These are phyloP conservation scores for Phytophthora macrochlamydospora DNA, from an alignment of 352 stramenopile genomes.

Conservation along the genomic window DNA sequence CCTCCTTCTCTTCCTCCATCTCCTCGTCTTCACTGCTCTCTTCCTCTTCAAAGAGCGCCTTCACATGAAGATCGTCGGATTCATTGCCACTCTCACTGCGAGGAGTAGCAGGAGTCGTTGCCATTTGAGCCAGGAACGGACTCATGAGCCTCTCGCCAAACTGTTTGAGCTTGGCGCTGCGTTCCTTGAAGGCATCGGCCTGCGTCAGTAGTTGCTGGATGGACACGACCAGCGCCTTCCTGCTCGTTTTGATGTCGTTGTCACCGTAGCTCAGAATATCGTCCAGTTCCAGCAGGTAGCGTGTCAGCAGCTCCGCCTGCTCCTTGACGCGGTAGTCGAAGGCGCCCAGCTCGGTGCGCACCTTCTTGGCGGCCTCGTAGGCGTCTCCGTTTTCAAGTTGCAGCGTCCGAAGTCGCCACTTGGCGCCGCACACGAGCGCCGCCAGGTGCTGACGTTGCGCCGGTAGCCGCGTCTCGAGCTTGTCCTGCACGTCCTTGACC, in stretches of 20 bases:
- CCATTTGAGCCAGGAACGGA: constrained; percentile 7
- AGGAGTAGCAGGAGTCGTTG: background rate
- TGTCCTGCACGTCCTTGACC: constrained; percentile 49
- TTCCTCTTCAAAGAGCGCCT: constrained; percentile 27
- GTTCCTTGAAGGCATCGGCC: constrained; percentile 52
- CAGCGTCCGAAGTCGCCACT: constrained; percentile 51
- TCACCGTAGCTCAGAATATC: constrained; percentile 68
- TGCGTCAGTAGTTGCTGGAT: constrained; percentile 52
- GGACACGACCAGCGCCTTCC: constrained; percentile 56
- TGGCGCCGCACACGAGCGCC: constrained; percentile 39
- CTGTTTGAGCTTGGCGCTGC: constrained; percentile 47
- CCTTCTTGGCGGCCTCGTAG: constrained; percentile 34
- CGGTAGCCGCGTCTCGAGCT: constrained; percentile 36
- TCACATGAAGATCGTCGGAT: constrained; percentile 34
- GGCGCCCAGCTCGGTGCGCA: constrained; percentile 57
- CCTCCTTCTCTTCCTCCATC: constrained; percentile 19
- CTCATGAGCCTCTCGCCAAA: constrained; percentile 43
- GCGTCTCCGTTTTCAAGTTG: background rate
- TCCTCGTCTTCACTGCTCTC: constrained; percentile 31
- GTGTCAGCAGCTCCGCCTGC: constrained; percentile 66
- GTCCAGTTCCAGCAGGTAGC: constrained; percentile 59
- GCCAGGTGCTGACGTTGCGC: constrained; percentile 37
- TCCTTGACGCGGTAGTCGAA: constrained; percentile 69
- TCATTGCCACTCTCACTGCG: constrained; percentile 20
- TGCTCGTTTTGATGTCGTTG: constrained; percentile 46